A percentile compares a stretch with the other conserved stretches of the same genome.
phyloP scores from a whole-genome alignment of 2,329 filamentous ascomycete species.

The Knoxdaviesia proteae region DNA sequence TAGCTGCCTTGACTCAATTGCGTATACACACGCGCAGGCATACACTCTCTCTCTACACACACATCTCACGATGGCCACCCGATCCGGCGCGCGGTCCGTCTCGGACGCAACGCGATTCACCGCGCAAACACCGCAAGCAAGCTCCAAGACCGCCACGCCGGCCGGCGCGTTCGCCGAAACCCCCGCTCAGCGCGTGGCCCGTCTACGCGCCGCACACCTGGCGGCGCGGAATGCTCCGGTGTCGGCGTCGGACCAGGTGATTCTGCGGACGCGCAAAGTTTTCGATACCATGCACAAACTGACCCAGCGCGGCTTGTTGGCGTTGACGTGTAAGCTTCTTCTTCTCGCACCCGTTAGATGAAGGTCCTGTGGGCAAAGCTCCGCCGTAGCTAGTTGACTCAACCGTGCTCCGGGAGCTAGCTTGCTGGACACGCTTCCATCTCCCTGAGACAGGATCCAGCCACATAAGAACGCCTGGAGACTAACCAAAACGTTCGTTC shows the following conservation, averaged over 20 bases:
- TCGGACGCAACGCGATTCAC: constrained; percentile 58
- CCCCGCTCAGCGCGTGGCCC: constrained; percentile 46
- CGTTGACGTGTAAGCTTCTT: constrained; percentile 29
- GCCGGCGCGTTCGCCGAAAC: constrained; percentile 29
- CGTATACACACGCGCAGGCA: too few relatives aligned
- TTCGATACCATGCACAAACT: constrained; percentile 35
- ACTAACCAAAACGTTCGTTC: not conserved
- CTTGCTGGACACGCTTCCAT: too few relatives aligned
- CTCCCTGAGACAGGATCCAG: too few relatives aligned
- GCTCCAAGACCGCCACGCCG: constrained; percentile 31
- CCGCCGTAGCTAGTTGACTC: too few relatives aligned
- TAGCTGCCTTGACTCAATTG: too few relatives aligned
- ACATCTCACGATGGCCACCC: constrained; percentile 15
- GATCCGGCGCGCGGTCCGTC: constrained; percentile 42
- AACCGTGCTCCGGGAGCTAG: too few relatives aligned
- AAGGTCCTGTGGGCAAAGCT: too few relatives aligned
- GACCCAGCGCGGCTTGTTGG: constrained; percentile 31
- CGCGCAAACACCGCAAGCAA: constrained; percentile 37
- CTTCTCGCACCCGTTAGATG: too few relatives aligned
- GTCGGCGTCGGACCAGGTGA: constrained; percentile 28
- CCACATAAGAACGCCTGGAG: too few relatives aligned
- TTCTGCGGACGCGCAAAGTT: constrained; percentile 25
- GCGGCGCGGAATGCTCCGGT: constrained; percentile 40
- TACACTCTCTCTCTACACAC: not conserved
- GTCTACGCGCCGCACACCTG: constrained; percentile 45